Conservation (phyloP, 495 filamentous ascomycete genomes). For the Entonaema liquescens region DNA sequence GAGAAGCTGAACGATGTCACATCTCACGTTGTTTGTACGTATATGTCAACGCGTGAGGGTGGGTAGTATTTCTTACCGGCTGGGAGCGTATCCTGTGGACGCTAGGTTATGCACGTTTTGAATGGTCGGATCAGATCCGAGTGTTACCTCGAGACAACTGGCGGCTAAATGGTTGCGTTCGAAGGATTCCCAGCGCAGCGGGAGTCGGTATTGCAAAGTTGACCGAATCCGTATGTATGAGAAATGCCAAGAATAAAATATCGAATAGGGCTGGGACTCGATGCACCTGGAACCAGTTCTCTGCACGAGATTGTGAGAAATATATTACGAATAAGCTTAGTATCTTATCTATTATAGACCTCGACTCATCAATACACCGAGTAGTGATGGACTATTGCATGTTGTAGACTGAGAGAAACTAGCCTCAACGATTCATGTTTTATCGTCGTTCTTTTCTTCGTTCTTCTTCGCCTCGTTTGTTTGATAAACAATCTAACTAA, state of each 20-base stretch:
- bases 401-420: not conserved
- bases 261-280: not conserved
- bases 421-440: not conserved
- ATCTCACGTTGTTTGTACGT: not conserved
- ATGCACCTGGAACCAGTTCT: not conserved
- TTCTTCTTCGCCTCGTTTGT: not conserved
- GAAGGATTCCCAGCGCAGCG: slow-evolving; percentile 5
- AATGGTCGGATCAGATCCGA: slow-evolving; percentile 32
- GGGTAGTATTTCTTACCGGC: slow-evolving; percentile 10
- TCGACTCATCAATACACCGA: not conserved
- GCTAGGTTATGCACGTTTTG: slow-evolving; percentile 14
- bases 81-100: slow-evolving; percentile 4
- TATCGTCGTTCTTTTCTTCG: not conserved
- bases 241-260: slow-evolving; percentile 27
- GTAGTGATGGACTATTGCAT: not conserved
- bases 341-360: not conserved
- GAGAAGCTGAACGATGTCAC: not conserved
- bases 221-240: slow-evolving; percentile 6
- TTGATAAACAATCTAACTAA: not conserved
- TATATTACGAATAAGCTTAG: not conserved
- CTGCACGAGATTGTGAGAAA: not conserved
- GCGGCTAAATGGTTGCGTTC: slow-evolving; percentile 1
- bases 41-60: not conserved
- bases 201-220: slow-evolving; percentile 13
- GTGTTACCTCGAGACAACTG: slow-evolving; percentile 19